Evolutionary conservation across 2,329 filamentous ascomycete species (phyloP).

Genomic region (Diaporthe vexans): DNA sequence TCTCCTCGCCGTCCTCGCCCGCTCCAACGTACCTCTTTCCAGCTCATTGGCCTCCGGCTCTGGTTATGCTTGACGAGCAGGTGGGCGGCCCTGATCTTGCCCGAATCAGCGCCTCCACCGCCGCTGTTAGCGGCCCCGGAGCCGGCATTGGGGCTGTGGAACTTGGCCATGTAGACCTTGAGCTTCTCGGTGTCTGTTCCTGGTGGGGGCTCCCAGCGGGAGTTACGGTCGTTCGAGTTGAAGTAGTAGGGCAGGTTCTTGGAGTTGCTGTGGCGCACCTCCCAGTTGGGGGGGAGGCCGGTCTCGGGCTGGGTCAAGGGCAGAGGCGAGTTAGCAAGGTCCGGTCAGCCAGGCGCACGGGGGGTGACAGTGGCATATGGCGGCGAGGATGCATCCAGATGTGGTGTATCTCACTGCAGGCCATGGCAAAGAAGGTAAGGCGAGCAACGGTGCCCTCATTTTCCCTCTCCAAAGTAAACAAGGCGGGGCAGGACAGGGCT

Average conservation of each 20-base stretch:
- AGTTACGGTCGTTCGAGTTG: slow-evolving; percentile 87
- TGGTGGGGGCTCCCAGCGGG: slow-evolving; percentile 92
- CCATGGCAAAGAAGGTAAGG: background rate
- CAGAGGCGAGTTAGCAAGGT: slow-evolving; percentile 19
- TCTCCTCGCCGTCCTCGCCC: too few relatives aligned
- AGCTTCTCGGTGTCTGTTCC: slow-evolving; percentile 93
- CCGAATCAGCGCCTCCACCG: slow-evolving; percentile 53
- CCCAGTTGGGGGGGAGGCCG: slow-evolving; percentile 89
- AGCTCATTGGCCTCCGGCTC: slow-evolving; percentile 90
- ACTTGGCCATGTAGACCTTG: slow-evolving; percentile 91
- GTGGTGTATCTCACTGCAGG: background rate
- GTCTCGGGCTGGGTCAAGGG: slow-evolving; percentile 70
- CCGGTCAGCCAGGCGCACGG: background rate
- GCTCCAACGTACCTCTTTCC: slow-evolving; percentile 76
- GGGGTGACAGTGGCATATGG: background rate
- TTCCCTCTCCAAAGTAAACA: slow-evolving; percentile 16
- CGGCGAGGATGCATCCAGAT: background rate
- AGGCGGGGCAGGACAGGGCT: slow-evolving; percentile 9
- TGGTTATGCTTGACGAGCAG: slow-evolving; percentile 93
- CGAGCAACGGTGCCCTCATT: background rate
- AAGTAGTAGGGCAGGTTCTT: slow-evolving; percentile 99
- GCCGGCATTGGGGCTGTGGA: slow-evolving; percentile 77
- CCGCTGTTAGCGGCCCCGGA: slow-evolving; percentile 54
- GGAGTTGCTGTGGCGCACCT: slow-evolving; percentile 97
- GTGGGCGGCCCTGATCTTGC: slow-evolving; percentile 94